Percentiles rank a stretch among this genome's conserved stretches.
phyloP scores from a whole-genome alignment of 1,139 yeast genomes.

The Nakaseomyces nivariensis region DNA sequence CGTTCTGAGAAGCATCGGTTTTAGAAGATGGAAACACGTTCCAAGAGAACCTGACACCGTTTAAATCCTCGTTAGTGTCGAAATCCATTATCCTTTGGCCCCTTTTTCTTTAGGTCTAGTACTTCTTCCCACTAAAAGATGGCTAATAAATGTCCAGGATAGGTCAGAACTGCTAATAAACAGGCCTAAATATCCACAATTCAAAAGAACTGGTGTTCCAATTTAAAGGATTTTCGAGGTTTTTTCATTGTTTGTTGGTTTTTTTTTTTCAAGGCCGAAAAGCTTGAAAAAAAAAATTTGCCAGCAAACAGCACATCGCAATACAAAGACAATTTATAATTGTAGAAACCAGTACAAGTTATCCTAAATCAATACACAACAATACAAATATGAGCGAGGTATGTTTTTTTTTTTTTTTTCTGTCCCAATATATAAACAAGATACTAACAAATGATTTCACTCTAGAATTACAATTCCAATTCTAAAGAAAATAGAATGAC shows the following conservation, averaged over 20 bases:
- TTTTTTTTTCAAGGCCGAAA: too few species aligned
- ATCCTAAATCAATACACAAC: not conserved
- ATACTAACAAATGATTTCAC: too few species aligned
- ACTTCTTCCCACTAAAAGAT: too few species aligned
- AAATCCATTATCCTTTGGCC: conserved; percentile 42
- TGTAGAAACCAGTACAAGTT: too few species aligned
- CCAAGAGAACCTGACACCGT: conserved; percentile 90
- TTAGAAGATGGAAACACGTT: conserved; percentile 82
- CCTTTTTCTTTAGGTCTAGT: not conserved
- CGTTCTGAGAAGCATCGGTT: conserved; percentile 83
- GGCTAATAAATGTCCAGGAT: too few species aligned
- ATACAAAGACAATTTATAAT: not conserved
- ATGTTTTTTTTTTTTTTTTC: conserved; percentile 3
- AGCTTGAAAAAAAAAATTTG: not conserved
- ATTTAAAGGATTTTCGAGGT: too few species aligned
- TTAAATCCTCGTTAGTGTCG: conserved; percentile 76
- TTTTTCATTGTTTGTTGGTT: too few species aligned
- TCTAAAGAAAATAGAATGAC: too few species aligned
- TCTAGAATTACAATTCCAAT: too few species aligned
- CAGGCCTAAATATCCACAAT: too few species aligned
- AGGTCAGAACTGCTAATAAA: too few species aligned
- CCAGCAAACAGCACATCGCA: not conserved
- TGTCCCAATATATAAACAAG: not conserved
- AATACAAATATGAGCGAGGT: conserved; percentile 3
- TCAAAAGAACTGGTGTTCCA: too few species aligned